Evolutionary conservation across 2,329 filamentous ascomycete genomes (phyloP), one percentile per base, ranked within the genome.

Genomic region (Diaporthe sp.): DNA sequence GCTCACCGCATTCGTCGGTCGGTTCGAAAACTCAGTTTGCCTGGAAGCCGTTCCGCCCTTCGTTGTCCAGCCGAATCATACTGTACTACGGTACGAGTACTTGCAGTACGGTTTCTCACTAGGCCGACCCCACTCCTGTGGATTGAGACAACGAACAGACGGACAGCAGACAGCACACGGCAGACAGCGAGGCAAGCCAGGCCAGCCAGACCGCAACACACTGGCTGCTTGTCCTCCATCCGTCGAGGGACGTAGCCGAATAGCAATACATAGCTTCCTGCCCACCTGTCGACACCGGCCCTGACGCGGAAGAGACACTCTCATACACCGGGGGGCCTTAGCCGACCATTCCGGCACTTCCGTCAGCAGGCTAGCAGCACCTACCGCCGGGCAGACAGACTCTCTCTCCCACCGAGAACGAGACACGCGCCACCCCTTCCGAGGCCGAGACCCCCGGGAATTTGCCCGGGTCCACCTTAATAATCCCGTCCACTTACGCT

Each of bases 61-160:
- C 46, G 49, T 34, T 42, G 65, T 28, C 22, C 8, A 69, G 49
- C 65, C 65, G 65, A 51, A 39, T 13, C 65, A 68, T 42, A 68
- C 46, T 28, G 65, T 9, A 46, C 44, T 28, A 15, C 31, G 31
- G 31, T 31, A 34, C 8, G 34, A 34, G 34, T 34, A 34, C 34
- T 34, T 34, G 34, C 31, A 39, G 22, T 49, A 49, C 42, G 7
- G 65, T n/a, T n/a, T 17, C 49, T n/a, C 65, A 69, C 65, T 55
- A 69, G 65, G 65, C 65, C 34, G 49, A 69, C 65, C 65, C 65
- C 65, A 69, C 65, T 55, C 65, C 65, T 69, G 65, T 69, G 65
- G 65, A 22, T 42, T 55, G 65, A 69, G 65, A 69, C 62, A 68
- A 28, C 22, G n/a, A 39, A 22, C 57, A 7, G 37, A 61, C 42